Evolutionary conservation across 139 green algal species (phyloP).

Genomic region (Chlamydomonas sphaeroides): DNA sequence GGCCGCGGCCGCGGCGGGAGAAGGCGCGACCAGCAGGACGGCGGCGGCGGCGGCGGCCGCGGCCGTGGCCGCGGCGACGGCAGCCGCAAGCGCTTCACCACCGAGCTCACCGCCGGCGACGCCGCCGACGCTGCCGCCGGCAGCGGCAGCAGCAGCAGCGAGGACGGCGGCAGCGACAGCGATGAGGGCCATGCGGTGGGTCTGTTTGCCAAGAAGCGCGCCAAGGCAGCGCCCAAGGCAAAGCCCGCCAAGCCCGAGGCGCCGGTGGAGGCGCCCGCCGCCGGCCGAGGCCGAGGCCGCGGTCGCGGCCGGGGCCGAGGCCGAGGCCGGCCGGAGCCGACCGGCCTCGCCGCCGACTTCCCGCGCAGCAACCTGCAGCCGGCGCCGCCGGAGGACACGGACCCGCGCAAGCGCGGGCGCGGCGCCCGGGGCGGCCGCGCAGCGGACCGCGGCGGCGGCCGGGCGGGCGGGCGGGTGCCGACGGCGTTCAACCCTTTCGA

Average conservation of each 20-base stretch:
- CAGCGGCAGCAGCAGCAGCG: not conserved
- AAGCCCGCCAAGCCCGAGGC: not conserved
- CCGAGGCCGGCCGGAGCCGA: not conserved
- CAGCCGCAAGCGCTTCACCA: not conserved
- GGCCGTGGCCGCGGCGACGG: not conserved
- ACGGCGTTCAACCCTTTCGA: constrained; percentile 55
- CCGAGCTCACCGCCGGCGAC: not conserved
- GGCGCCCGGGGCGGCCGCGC: not conserved
- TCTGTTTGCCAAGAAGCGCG: constrained; percentile 7
- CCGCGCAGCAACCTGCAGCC: not conserved
- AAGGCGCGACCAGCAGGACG: not conserved
- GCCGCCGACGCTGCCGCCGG: not conserved
- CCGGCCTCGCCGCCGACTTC: constrained; percentile 14
- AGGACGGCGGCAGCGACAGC: constrained; percentile 6
- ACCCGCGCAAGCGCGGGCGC: not conserved
- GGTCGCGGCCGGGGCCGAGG: not conserved
- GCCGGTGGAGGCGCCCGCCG: not conserved
- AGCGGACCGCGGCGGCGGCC: not conserved
- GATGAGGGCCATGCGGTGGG: constrained; percentile 22
- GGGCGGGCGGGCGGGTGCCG: constrained; percentile 7
- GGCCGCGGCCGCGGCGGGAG: not conserved
- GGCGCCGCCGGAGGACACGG: not conserved
- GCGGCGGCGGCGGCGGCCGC: not conserved
- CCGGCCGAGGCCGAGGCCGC: not conserved
- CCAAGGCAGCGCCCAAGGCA: not conserved